Percentiles rank a stretch among this genome's conserved stretches.
These are phyloP conservation scores for Cercis canadensis DNA, from an alignment of 306 rosid genomes.

Conservation along the genomic window DNA sequence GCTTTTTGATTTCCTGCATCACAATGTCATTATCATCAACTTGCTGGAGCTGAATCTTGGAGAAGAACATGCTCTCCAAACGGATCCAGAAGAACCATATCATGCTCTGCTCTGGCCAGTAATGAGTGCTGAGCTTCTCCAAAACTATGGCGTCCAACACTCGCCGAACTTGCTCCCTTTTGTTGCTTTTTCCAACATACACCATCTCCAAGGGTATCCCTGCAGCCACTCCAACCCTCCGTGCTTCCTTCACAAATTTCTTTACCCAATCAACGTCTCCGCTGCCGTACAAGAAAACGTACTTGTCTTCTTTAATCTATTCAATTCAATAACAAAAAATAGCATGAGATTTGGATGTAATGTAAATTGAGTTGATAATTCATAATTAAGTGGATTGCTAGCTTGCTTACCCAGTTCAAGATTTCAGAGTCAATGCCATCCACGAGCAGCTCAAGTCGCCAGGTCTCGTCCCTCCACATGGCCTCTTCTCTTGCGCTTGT, in stretches of 20 bases:
- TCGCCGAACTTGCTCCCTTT: constrained; percentile 53
- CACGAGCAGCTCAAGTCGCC: constrained; percentile 63
- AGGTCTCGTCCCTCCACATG: constrained; percentile 68
- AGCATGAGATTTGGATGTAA: neutral
- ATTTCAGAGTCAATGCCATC: constrained; percentile 59
- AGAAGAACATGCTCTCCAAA: constrained; percentile 68
- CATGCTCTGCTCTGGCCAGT: constrained; percentile 60
- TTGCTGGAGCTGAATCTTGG: constrained; percentile 58
- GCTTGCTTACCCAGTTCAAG: constrained; percentile 59
- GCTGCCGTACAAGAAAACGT: constrained; percentile 63
- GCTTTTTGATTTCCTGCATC: constrained; percentile 58
- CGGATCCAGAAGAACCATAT: constrained; percentile 76
- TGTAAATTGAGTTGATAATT: neutral
- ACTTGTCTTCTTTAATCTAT: constrained; percentile 60
- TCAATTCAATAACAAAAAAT: neutral
- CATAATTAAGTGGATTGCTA: too few species aligned
- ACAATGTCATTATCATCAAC: constrained; percentile 46
- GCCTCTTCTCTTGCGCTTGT: constrained; percentile 62
- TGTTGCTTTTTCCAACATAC: constrained; percentile 63
- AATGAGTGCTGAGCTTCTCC: constrained; percentile 48
- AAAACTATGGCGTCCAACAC: constrained; percentile 35
- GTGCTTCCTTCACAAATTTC: constrained; percentile 57
- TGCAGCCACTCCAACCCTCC: constrained; percentile 43
- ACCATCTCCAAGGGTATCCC: constrained; percentile 56
- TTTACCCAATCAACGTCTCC: constrained; percentile 59